These are phyloP conservation scores for Parmales sp. DNA, from an alignment of 108 stramenopile genomes.

Conservation along the genomic window DNA sequence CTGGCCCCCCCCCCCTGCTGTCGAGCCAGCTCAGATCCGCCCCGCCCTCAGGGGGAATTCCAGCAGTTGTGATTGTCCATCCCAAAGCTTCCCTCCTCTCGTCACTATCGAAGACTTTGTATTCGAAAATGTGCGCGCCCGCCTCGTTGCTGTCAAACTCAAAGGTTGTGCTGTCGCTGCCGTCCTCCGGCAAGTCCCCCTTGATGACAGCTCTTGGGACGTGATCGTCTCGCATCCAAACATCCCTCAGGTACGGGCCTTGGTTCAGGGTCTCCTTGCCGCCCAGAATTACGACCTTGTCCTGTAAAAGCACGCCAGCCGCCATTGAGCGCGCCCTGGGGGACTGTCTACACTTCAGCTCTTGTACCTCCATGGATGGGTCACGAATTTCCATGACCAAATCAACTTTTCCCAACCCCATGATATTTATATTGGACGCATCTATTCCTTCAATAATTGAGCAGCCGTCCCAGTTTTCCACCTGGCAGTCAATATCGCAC, in stretches of 20 bases:
- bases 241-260: constrained; percentile 34
- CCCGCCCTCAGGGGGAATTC: constrained; percentile 32
- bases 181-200: constrained; percentile 29
- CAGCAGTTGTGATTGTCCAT: constrained; percentile 45
- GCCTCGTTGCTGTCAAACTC: constrained; percentile 33
- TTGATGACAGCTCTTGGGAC: constrained; percentile 48
- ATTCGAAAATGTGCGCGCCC: constrained; percentile 54
- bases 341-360: constrained; percentile 28
- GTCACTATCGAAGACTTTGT: constrained; percentile 45
- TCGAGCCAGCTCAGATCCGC: constrained; percentile 39
- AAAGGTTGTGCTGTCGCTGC: constrained; percentile 33
- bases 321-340: constrained; percentile 21
- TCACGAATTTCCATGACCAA: constrained; percentile 22
- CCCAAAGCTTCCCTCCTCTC: constrained; percentile 39
- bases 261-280: constrained; percentile 16
- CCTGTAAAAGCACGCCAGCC: constrained; percentile 24
- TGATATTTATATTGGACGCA: no score
- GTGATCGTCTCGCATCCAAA: constrained; percentile 61
- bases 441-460: constrained; percentile 22
- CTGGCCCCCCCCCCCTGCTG: constrained; percentile 53
- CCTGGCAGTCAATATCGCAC: not conserved
- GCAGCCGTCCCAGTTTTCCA: constrained; percentile 45
- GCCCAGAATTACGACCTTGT: constrained; percentile 34
- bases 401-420: constrained; percentile 33
- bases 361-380: constrained; percentile 23